Percentiles rank a stretch among this genome's conserved stretches.
These are phyloP conservation scores for Speleostelium caveatum DNA, from an alignment of 78 protist genomes.

Conservation along the genomic window DNA sequence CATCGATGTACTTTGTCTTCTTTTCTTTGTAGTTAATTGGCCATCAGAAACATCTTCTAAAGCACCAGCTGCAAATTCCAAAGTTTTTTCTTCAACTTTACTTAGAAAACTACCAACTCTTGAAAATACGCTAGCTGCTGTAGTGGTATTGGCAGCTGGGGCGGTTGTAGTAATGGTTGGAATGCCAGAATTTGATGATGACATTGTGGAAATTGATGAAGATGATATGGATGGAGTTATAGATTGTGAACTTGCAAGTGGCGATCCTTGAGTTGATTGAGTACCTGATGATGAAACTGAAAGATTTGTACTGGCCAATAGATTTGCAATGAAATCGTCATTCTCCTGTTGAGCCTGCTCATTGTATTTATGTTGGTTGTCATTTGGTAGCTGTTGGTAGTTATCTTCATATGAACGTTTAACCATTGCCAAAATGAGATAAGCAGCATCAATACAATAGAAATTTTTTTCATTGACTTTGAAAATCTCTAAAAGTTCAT, in stretches of 20 bases:
- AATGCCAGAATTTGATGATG: not conserved
- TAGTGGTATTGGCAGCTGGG: not conserved
- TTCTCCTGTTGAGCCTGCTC: not conserved
- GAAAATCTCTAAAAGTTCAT: slow-evolving; percentile 36
- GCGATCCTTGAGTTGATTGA: not conserved
- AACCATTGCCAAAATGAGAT: slow-evolving; percentile 29
- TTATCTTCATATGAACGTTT: slow-evolving; percentile 65
- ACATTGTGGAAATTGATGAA: not conserved
- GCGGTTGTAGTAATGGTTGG: not conserved
- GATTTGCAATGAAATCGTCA: not conserved
- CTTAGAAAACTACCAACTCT: slow-evolving; percentile 46
- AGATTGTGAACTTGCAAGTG: not conserved
- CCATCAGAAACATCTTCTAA: slow-evolving; percentile 30
- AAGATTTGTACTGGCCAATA: not conserved
- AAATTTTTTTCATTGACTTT: slow-evolving; percentile 35
- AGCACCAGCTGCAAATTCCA: slow-evolving; percentile 38
- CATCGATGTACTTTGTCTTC: not conserved
- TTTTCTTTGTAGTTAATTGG: slow-evolving; percentile 1
- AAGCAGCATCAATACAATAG: slow-evolving; percentile 67
- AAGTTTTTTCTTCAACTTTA: slow-evolving; percentile 64
- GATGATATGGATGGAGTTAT: slow-evolving; percentile 13
- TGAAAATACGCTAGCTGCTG: slow-evolving; percentile 1
- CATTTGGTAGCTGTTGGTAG: slow-evolving; percentile 17
- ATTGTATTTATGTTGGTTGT: not conserved
- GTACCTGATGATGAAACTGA: not conserved